Percentiles rank a stretch among this genome's conserved stretches.
Evolutionary conservation across 345 rosid species (phyloP).

Genomic region (Moricandia arvensis): DNA sequence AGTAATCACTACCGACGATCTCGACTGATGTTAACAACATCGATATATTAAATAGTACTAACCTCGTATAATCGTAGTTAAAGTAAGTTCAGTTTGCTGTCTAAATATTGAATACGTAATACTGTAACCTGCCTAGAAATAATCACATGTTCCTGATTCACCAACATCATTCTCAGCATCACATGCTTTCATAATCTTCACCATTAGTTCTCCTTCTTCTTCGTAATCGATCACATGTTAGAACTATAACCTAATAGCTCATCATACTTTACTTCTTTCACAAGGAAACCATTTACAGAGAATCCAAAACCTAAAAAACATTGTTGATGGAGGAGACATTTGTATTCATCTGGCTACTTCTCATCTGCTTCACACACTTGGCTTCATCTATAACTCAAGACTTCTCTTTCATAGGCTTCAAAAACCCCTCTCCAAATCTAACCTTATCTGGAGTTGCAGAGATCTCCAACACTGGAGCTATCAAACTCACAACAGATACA

Average conservation of each 20-base stretch:
- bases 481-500: slow-evolving; percentile 57
- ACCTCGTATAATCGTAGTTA: slow-evolving; percentile 18
- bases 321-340: slow-evolving; percentile 38
- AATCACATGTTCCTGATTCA: slow-evolving; percentile 27
- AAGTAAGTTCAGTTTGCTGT: background rate
- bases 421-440: slow-evolving; percentile 37
- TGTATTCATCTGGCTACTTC: slow-evolving; percentile 33
- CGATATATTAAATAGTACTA: slow-evolving; percentile 5
- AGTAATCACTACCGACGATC: slow-evolving; percentile 11
- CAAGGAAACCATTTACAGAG: slow-evolving; percentile 2
- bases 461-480: slow-evolving; percentile 53
- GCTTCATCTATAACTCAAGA: slow-evolving; percentile 40
- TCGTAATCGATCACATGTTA: background rate
- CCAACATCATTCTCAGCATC: slow-evolving; percentile 33
- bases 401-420: slow-evolving; percentile 51
- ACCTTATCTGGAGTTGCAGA: slow-evolving; percentile 55
- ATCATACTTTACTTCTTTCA: slow-evolving; percentile 17
- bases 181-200: slow-evolving; percentile 32
- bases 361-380: slow-evolving; percentile 32
- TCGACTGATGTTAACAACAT: slow-evolving; percentile 7
- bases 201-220: background rate
- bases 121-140: slow-evolving; percentile 7
- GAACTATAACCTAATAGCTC: slow-evolving; percentile 12
- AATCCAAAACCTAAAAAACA: background rate
- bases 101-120: background rate